Conservation (phyloP, 2,329 filamentous ascomycete species). For the Fusarium lyarnte region DNA sequence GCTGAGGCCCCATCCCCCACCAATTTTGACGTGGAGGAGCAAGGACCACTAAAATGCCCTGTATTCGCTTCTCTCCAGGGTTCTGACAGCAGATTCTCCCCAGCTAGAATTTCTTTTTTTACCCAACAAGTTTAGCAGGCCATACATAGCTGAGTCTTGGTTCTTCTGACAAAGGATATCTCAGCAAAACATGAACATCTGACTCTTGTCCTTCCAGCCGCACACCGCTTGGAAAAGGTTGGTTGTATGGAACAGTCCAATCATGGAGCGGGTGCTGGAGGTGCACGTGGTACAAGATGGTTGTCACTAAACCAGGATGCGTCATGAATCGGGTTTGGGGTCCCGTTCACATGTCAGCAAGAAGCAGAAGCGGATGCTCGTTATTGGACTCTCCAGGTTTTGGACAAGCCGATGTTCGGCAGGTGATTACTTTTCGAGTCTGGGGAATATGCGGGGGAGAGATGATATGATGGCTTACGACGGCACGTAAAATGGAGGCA, state of each 20-base stretch:
- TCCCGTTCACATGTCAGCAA: constrained; percentile 31
- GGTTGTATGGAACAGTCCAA: constrained; percentile 1
- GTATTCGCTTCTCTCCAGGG: neutral
- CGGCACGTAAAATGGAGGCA: neutral
- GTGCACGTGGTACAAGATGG: constrained; percentile 30
- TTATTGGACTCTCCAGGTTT: constrained; percentile 28
- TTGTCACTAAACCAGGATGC: constrained; percentile 9
- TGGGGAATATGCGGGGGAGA: constrained; percentile 37
- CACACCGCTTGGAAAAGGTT: constrained; percentile 22
- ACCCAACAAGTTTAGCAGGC: neutral
- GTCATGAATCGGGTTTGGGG: constrained; percentile 19
- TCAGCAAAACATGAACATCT: constrained; percentile 9
- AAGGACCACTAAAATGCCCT: constrained; percentile 20
- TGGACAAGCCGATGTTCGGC: constrained; percentile 27
- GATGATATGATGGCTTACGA: constrained; percentile 4
- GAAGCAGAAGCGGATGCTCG: neutral
- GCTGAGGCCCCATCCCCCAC: constrained; percentile 16
- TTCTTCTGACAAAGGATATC: neutral
- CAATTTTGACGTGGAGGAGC: constrained; percentile 31
- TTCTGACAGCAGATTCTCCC: neutral
- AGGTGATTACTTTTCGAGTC: constrained; percentile 32
- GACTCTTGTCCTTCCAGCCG: neutral
- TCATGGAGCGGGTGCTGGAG: constrained; percentile 7
- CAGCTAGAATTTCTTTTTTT: neutral
- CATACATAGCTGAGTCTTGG: neutral